phyloP scores from a whole-genome alignment of 345 rosid species.

The Lumnitzera racemosa region DNA sequence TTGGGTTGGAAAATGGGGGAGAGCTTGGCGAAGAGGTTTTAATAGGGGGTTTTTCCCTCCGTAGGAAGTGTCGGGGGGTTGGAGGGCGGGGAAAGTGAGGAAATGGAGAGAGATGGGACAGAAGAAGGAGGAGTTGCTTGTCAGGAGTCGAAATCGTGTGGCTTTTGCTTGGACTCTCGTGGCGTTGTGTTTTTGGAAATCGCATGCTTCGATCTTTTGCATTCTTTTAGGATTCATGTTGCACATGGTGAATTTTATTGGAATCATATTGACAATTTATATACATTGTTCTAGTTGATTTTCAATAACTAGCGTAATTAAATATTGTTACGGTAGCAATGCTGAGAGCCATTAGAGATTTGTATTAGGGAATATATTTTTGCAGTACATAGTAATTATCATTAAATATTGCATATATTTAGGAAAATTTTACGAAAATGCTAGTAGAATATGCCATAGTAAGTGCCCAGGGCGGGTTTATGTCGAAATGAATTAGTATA shows the following conservation, averaged over 20 bases:
- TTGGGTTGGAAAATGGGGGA: conserved; percentile 39
- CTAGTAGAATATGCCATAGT: too few relatives aligned
- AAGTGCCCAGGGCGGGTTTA: too few relatives aligned
- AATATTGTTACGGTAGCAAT: too few relatives aligned
- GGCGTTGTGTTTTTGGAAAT: conserved; percentile 89
- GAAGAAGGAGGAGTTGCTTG: conserved; percentile 72
- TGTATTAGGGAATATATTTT: too few relatives aligned
- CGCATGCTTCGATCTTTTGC: conserved; percentile 79
- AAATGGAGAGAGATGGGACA: conserved; percentile 72
- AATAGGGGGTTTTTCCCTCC: conserved; percentile 88
- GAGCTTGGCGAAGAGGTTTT: conserved; percentile 54
- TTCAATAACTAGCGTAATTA: neutral
- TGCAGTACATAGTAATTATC: too few relatives aligned
- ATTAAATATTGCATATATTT: too few relatives aligned
- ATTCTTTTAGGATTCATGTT: conserved; percentile 78
- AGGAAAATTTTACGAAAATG: too few relatives aligned
- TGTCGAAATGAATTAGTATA: too few relatives aligned
- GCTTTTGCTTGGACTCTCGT: conserved; percentile 93
- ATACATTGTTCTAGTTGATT: neutral
- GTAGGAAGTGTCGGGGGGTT: conserved; percentile 55
- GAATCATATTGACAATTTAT: neutral
- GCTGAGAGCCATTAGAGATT: too few relatives aligned
- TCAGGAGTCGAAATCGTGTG: conserved; percentile 75
- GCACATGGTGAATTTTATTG: conserved; percentile 49
- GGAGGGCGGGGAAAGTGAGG: conserved; percentile 66